These are phyloP conservation scores for Cytospora mali DNA, from an alignment of 2,329 filamentous ascomycete genomes.

Conservation along the genomic window DNA sequence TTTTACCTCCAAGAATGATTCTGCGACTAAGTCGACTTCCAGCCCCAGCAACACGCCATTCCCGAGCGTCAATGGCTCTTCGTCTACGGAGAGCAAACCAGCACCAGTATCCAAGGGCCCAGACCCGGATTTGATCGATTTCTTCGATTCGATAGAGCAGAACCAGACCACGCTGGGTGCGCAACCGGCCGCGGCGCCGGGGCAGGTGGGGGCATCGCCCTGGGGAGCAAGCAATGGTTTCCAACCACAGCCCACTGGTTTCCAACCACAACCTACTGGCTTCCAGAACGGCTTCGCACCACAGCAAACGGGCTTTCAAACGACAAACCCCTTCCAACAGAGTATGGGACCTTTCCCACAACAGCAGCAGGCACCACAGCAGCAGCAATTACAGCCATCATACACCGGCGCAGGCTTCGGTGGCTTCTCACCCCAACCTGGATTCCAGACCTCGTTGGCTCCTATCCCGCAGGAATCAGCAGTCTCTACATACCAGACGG, in stretches of 20 bases:
- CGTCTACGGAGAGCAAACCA: slow-evolving; percentile 31
- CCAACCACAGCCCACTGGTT: slow-evolving; percentile 41
- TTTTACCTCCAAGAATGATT: slow-evolving; percentile 42
- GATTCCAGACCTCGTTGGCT: slow-evolving; percentile 56
- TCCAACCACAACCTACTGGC: slow-evolving; percentile 45
- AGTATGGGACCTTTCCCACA: slow-evolving; percentile 41
- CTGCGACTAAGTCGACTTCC: slow-evolving; percentile 39
- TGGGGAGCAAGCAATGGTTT: slow-evolving; percentile 36
- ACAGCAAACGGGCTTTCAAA: slow-evolving; percentile 45
- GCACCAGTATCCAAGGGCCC: slow-evolving; percentile 58
- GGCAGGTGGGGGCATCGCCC: slow-evolving; percentile 22
- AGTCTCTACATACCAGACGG: slow-evolving; percentile 53
- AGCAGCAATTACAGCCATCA: slow-evolving; percentile 44
- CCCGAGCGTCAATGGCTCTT: slow-evolving; percentile 41
- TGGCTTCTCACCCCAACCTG: slow-evolving; percentile 71
- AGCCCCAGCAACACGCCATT: slow-evolving; percentile 48
- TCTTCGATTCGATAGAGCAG: slow-evolving; percentile 87
- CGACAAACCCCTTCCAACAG: slow-evolving; percentile 48
- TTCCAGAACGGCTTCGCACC: slow-evolving; percentile 46
- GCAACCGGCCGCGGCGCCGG: slow-evolving; percentile 45
- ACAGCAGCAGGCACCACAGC: slow-evolving; percentile 42
- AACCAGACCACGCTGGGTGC: slow-evolving; percentile 73
- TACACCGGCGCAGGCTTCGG: slow-evolving; percentile 79
- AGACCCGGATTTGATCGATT: slow-evolving; percentile 84
- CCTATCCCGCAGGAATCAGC: slow-evolving; percentile 60